Evolutionary conservation across 306 rosid genomes (phyloP).

Genomic region (Urtica urens): DNA sequence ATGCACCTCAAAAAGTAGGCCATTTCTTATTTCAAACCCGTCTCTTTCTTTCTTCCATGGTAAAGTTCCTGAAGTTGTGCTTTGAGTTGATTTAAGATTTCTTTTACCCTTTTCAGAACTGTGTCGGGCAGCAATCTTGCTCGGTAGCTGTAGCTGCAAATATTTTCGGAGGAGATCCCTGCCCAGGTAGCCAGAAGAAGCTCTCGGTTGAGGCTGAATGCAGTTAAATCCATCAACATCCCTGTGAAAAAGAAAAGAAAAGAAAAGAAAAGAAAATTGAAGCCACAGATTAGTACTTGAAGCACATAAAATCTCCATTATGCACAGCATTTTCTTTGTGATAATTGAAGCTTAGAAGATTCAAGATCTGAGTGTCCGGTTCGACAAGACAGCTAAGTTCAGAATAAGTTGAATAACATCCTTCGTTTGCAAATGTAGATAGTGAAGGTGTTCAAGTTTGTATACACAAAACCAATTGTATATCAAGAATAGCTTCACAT

Average conservation of each 20-base stretch:
- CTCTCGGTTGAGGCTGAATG: slow-evolving; percentile 44
- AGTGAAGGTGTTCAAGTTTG: slow-evolving; percentile 28
- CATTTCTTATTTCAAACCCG: not conserved
- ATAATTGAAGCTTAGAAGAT: slow-evolving; percentile 13
- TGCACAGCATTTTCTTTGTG: not conserved
- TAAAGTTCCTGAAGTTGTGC: not conserved
- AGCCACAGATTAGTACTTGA: slow-evolving; percentile 14
- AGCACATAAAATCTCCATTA: slow-evolving; percentile 11
- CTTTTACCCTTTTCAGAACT: slow-evolving; percentile 32
- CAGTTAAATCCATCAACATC: slow-evolving; percentile 22
- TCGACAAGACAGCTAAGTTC: not conserved
- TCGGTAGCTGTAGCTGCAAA: slow-evolving; percentile 34
- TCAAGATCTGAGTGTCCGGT: slow-evolving; percentile 4
- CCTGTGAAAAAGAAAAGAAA: slow-evolving; percentile 17
- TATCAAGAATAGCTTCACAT: slow-evolving; percentile 17
- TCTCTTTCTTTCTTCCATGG: not conserved
- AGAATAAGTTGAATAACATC: not conserved
- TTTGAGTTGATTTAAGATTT: not conserved
- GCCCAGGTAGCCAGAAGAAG: slow-evolving; percentile 46
- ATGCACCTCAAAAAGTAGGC: slow-evolving; percentile 56
- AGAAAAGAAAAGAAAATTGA: slow-evolving; percentile 1
- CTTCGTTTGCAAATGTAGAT: slow-evolving; percentile 25
- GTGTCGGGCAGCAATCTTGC: slow-evolving; percentile 50
- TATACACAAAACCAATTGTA: slow-evolving; percentile 23
- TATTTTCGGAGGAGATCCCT: slow-evolving; percentile 60